Percentiles rank a stretch among this genome's conserved stretches.
Evolutionary conservation across 441 rosid genomes (phyloP).

Genomic region (Bruguiera hainesii): DNA sequence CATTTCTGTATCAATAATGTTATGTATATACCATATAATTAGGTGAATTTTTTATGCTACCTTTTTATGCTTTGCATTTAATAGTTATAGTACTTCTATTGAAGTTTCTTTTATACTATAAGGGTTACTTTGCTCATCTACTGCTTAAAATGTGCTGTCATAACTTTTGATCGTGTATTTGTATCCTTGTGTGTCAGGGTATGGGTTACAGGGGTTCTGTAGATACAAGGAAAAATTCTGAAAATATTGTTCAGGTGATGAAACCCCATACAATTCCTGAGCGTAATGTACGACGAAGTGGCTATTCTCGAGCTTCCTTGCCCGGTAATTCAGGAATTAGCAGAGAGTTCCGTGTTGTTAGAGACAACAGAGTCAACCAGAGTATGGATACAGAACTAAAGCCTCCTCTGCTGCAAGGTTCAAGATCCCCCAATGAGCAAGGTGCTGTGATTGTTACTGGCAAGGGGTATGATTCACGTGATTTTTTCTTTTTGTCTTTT

Average conservation of each 20-base stretch:
- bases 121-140: not conserved
- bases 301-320: constrained; percentile 39
- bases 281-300: constrained; percentile 46
- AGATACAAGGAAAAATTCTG: constrained; percentile 44
- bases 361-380: constrained; percentile 67
- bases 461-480: constrained; percentile 43
- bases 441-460: constrained; percentile 29
- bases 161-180: constrained; percentile 19
- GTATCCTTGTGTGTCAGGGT: constrained; percentile 46
- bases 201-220: constrained; percentile 34
- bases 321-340: constrained; percentile 53
- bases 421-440: constrained; percentile 35
- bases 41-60: not conserved
- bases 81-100: not conserved
- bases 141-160: constrained; percentile 9
- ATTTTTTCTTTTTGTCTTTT: not conserved
- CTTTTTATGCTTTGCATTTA: not conserved
- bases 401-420: constrained; percentile 35
- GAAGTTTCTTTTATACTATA: not conserved
- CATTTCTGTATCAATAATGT: no score
- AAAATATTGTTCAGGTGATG: constrained; percentile 37
- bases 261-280: constrained; percentile 38
- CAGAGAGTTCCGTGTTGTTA: constrained; percentile 79
- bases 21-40: no score
- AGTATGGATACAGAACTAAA: constrained; percentile 40